Conservation (phyloP, 148 eudicot genomes). For the Chenopodium album region DNA sequence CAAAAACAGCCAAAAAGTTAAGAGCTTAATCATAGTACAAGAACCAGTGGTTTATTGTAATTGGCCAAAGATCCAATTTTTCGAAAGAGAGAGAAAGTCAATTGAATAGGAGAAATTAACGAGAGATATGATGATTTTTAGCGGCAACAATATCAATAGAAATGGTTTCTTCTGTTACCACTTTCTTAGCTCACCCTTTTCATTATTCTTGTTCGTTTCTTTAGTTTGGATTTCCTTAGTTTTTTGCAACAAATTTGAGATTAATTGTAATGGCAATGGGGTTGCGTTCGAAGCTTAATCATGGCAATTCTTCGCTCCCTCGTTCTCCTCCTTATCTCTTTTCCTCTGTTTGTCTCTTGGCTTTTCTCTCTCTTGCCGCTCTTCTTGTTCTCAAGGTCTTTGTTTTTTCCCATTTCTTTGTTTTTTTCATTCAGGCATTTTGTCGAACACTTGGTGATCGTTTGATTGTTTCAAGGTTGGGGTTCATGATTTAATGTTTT, state of each 20-base stretch:
- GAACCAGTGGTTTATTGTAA: not conserved
- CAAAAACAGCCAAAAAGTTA: too few relatives aligned
- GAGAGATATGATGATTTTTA: not conserved
- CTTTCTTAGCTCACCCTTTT: not conserved
- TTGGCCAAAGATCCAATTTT: constrained; percentile 11
- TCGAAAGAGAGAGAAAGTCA: not conserved
- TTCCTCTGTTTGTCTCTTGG: constrained; percentile 42
- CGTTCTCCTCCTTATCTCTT: constrained; percentile 38
- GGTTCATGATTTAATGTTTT: not conserved
- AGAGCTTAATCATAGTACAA: too few relatives aligned
- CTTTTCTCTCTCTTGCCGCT: constrained; percentile 42
- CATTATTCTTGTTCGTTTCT: too few relatives aligned
- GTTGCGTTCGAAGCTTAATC: constrained; percentile 20
- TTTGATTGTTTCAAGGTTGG: not conserved
- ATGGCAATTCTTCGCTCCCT: constrained; percentile 13
- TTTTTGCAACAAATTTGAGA: too few relatives aligned
- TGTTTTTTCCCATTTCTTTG: not conserved
- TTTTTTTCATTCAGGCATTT: constrained; percentile 29
- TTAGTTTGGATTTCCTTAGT: too few relatives aligned
- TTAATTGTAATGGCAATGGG: not conserved
- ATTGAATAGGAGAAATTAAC: not conserved
- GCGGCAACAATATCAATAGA: not conserved
- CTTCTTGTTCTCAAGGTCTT: constrained; percentile 52
- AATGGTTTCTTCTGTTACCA: not conserved
- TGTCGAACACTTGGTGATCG: constrained; percentile 27